Conservation (phyloP, 257 asterid species). For the Agastache rugosa region DNA sequence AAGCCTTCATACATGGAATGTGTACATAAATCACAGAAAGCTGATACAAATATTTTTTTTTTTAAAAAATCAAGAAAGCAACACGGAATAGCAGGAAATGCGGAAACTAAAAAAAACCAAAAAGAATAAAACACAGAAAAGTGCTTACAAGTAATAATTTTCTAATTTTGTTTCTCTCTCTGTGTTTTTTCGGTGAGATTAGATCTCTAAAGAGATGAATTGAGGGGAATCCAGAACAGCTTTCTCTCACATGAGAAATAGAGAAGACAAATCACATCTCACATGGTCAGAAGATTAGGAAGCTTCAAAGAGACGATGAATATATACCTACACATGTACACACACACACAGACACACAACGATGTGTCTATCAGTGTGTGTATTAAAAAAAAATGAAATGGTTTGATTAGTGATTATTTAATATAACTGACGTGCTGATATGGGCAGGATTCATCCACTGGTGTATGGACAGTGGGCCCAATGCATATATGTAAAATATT, state of each 20-base stretch:
- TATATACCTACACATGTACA: conserved; percentile 27
- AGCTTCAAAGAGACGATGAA: conserved; percentile 50
- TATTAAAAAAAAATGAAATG: background rate
- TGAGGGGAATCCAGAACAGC: conserved; percentile 39
- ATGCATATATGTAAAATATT: background rate
- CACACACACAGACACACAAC: conserved; percentile 21
- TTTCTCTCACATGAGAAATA: conserved; percentile 41
- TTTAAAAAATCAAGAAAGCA: conserved; percentile 11
- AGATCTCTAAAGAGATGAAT: conserved; percentile 44
- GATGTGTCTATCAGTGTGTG: conserved; percentile 39
- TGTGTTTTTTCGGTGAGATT: conserved; percentile 27
- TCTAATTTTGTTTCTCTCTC: background rate
- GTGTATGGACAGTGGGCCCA: conserved; percentile 8
- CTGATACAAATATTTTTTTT: background rate
- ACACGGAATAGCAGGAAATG: conserved; percentile 29
- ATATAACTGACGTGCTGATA: conserved; percentile 37
- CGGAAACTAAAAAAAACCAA: conserved; percentile 31
- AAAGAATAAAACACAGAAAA: conserved; percentile 35
- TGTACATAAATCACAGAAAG: conserved; percentile 28
- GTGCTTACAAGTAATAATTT: conserved; percentile 45
- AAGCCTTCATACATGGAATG: conserved; percentile 33
- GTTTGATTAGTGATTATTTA: conserved; percentile 25
- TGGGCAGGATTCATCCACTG: conserved; percentile 40
- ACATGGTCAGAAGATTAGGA: conserved; percentile 41
- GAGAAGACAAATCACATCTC: conserved; percentile 46